Conservation (phyloP, 2,329 filamentous ascomycete genomes). For the Scleromitrula shiraiana region DNA sequence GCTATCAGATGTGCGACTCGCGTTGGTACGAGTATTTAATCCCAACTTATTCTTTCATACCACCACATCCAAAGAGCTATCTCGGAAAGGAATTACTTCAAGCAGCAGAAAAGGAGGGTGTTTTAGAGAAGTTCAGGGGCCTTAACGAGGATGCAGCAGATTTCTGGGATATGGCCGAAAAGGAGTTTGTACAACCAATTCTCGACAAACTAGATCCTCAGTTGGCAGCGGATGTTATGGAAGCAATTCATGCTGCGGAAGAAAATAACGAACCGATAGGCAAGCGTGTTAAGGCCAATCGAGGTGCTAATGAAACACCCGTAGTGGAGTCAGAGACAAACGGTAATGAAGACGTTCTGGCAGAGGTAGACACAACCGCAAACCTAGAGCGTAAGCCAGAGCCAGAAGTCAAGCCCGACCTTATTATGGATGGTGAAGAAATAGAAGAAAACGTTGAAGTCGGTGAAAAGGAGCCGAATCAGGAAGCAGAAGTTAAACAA, state of each 20-base stretch:
- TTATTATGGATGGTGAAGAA: background rate
- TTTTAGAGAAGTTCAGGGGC: constrained; percentile 58
- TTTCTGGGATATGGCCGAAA: constrained; percentile 80
- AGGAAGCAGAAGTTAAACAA: background rate
- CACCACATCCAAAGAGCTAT: constrained; percentile 82
- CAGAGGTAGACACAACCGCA: background rate
- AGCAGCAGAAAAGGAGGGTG: constrained; percentile 63
- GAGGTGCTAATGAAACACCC: constrained; percentile 1
- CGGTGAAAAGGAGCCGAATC: background rate
- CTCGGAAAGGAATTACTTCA: constrained; percentile 78
- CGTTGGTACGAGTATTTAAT: constrained; percentile 97
- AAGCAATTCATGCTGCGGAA: constrained; percentile 44
- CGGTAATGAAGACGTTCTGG: background rate
- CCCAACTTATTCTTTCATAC: constrained; percentile 85
- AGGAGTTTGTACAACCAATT: constrained; percentile 68
- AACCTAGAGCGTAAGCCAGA: background rate
- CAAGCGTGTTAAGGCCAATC: background rate
- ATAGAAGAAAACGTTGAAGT: background rate
- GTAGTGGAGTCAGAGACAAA: background rate
- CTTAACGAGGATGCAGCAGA: constrained; percentile 69
- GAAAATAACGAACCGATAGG: constrained; percentile 15
- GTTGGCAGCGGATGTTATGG: constrained; percentile 53
- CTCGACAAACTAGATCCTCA: constrained; percentile 55
- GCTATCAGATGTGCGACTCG: constrained; percentile 90
- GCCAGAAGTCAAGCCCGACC: background rate